Evolutionary conservation across 805 yeast species (phyloP), one percentile per base, ranked within the genome.

Genomic region (Lipomyces yamadae): DNA sequence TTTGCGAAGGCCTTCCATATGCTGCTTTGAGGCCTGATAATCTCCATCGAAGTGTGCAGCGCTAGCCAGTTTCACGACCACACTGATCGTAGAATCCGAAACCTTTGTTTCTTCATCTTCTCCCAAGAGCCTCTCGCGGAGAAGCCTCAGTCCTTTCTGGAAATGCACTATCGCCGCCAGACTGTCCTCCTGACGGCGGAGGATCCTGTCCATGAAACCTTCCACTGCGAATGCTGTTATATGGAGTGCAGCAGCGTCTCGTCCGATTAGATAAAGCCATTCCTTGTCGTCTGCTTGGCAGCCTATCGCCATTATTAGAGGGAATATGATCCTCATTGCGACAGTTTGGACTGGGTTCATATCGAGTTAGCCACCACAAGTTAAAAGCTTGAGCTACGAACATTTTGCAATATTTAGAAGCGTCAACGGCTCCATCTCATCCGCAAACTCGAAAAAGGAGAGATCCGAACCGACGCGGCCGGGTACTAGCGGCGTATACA

Each of bases 401-500:
- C 42, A 10, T 37, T 37, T 37, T 37, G 13, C 2, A 10, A 13
- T 13, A 37, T 37, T 37, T 37, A 37, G 42, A 37, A 37, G 42
- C 42, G 13, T 37, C 42, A 13, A 37, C 42, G 42, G 42, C 42
- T 37, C 42, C 13, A 37, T 4, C 42, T 37, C 42, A 37, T 37
- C 42, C 8, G 42, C 42, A 37, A 37, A 37, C 42, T 37, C 42
- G 42, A 37, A 2, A 13, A 37, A 37, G 42, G 42, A 37, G 42
- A 37, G 42, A 37, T 37, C 42, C 42, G 42, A 37, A 37, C 42
- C 42, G 42, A 37, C 42, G 42, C 42, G 42, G 42, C 42, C 42
- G 42, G 42, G 42, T 37, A 37, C 42, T 37, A 37, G 42, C 13
- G 42, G 10, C 42, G 42, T 37, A 37, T 37, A 37, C 42, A 37